Evolutionary conservation across 805 yeast species (phyloP).

Genomic region (Pichia nakasei): DNA sequence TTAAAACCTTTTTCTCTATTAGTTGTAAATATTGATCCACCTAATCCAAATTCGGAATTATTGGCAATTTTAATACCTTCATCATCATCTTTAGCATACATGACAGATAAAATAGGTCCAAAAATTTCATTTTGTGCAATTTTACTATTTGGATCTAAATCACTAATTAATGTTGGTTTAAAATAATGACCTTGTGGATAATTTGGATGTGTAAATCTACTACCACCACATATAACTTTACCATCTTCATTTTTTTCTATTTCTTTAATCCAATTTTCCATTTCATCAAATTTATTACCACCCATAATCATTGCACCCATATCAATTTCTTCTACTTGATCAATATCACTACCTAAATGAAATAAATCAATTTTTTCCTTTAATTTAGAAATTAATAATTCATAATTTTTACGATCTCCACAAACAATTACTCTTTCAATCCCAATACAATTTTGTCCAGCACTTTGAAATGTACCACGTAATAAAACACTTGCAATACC

Average conservation of each 20-base stretch:
- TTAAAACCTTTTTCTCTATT: slow-evolving; percentile 47
- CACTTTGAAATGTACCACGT: slow-evolving; percentile 95
- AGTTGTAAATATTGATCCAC: slow-evolving; percentile 81
- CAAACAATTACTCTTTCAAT: slow-evolving; percentile 88
- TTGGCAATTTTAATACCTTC: slow-evolving; percentile 76
- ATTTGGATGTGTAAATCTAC: slow-evolving; percentile 73
- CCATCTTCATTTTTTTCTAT: slow-evolving; percentile 78
- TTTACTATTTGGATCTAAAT: slow-evolving; percentile 66
- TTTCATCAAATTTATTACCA: slow-evolving; percentile 56
- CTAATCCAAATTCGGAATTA: slow-evolving; percentile 80
- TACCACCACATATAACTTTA: slow-evolving; percentile 69
- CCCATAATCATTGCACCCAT: slow-evolving; percentile 90
- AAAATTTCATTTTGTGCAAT: slow-evolving; percentile 88
- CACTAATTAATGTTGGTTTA: slow-evolving; percentile 79
- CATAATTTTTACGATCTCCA: slow-evolving; percentile 51
- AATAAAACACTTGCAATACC: slow-evolving; percentile 69
- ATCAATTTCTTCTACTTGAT: slow-evolving; percentile 82
- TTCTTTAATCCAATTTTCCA: slow-evolving; percentile 59
- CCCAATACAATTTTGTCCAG: slow-evolving; percentile 98
- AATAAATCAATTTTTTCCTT: slow-evolving; percentile 48
- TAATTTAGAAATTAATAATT: slow-evolving; percentile 47
- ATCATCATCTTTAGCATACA: slow-evolving; percentile 57
- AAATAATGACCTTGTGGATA: slow-evolving; percentile 95
- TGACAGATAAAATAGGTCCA: slow-evolving; percentile 81
- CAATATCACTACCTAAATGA: slow-evolving; percentile 85